Percentiles rank a stretch among this genome's conserved stretches.
These are phyloP conservation scores for Phaeosphaeriaceae sp. DNA, from an alignment of 2,329 filamentous ascomycete species.

Conservation along the genomic window DNA sequence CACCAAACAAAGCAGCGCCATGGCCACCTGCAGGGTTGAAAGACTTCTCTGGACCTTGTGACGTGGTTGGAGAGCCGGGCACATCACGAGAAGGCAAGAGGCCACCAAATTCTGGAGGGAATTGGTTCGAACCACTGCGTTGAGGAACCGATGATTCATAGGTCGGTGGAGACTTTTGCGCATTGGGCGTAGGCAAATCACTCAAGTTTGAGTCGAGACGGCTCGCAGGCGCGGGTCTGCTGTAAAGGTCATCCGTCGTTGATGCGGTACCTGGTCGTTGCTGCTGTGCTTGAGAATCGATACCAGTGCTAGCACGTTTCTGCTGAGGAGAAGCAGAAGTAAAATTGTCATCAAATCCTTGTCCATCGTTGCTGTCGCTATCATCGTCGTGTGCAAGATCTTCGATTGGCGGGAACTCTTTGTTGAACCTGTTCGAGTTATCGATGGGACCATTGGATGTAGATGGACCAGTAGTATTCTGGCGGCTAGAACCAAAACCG, in stretches of 20 bases:
- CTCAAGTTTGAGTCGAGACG: constrained; percentile 45
- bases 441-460: constrained; percentile 37
- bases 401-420: constrained; percentile 93
- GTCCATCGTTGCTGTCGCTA: constrained; percentile 72
- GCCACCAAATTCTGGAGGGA: constrained; percentile 62
- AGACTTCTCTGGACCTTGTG: constrained; percentile 48
- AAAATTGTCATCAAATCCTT: constrained; percentile 93
- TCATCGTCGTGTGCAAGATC: constrained; percentile 83
- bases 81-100: constrained; percentile 63
- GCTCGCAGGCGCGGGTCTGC: constrained; percentile 41
- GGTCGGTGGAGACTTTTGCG: constrained; percentile 65
- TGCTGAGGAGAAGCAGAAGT: constrained; percentile 64
- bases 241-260: constrained; percentile 39
- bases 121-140: constrained; percentile 53
- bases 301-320: constrained; percentile 34
- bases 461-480: constrained; percentile 53
- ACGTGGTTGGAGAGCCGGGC: constrained; percentile 51
- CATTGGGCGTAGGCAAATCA: constrained; percentile 59
- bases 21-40: constrained; percentile 48
- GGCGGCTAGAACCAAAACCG: constrained; percentile 67
- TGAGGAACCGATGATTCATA: constrained; percentile 58
- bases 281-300: constrained; percentile 34
- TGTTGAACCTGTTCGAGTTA: constrained; percentile 63
- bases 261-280: constrained; percentile 36
- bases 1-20: constrained; percentile 50